Evolutionary conservation across 257 asterid genomes (phyloP).

Genomic region (Eucommia ulmoides): DNA sequence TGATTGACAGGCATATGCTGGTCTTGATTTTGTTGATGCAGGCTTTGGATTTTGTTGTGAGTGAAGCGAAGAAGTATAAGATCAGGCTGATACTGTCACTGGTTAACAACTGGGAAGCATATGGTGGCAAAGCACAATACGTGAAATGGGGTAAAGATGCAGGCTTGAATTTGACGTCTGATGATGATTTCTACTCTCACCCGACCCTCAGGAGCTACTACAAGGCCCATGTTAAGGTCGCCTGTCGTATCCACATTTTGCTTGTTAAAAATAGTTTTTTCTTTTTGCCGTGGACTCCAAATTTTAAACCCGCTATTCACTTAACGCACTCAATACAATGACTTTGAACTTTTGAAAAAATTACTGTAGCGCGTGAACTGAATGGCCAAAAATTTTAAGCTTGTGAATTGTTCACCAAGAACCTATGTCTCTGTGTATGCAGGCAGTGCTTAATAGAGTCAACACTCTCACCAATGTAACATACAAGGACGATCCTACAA

Average conservation of each 20-base stretch:
- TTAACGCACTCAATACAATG: constrained; percentile 68
- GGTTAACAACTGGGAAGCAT: constrained; percentile 90
- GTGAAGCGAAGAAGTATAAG: constrained; percentile 75
- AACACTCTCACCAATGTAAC: constrained; percentile 50
- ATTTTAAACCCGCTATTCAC: constrained; percentile 16
- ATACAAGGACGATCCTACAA: constrained; percentile 86
- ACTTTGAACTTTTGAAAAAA: no score
- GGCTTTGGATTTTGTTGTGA: constrained; percentile 84
- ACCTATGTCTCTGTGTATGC: neutral
- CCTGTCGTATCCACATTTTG: neutral
- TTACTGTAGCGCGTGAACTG: no score
- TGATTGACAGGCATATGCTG: no score
- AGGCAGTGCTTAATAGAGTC: neutral
- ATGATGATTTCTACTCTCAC: constrained; percentile 86
- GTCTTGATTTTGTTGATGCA: constrained; percentile 17
- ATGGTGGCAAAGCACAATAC: constrained; percentile 91
- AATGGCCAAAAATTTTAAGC: no score
- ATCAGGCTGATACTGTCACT: constrained; percentile 69
- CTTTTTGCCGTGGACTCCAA: neutral
- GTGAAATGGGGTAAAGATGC: constrained; percentile 91
- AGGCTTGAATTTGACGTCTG: constrained; percentile 71
- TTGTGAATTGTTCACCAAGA: no score
- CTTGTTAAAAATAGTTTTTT: neutral
- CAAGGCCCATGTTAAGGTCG: constrained; percentile 74
- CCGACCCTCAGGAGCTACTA: constrained; percentile 58